Base-by-base conservation (phyloP, 352 stramenopile genomes). In the Pythium diclinum region DNA sequence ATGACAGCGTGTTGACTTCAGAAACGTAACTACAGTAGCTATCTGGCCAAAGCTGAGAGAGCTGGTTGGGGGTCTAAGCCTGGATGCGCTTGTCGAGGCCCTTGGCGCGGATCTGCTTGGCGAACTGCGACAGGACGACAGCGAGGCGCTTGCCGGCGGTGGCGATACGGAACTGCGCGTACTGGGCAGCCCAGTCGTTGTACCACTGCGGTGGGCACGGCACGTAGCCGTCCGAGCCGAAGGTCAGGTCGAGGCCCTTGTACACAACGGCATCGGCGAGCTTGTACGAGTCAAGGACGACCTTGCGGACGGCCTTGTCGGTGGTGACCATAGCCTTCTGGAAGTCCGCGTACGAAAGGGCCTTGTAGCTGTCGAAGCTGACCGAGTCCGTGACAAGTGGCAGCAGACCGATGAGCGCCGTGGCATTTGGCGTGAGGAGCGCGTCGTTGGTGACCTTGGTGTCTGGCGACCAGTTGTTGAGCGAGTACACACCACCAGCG, bases 401-500 rank as follows among this genome's bases (percentile, higher is more conserved):
- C 2, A 63, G 44, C 8, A 71, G 59, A 19, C 19, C 49, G 25
- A 72, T 65, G 49, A 91, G 75, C 61, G 78, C 74, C 6, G 75
- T 77, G 1, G 83, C 83, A 60, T 88, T 82, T 13, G 56, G 32
- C 23, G 60, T 55, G 40, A 83, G 56, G 14, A 17, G 28, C 6
- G 61, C 44, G 32, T 28, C 30, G 42, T 44, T 59, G 17, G 56
- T 46, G 28, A 44, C 16, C 25, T 67, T 67, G 7, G 73, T 51
- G 11, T 59, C 59, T 16, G 56, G 56, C 46, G 62, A 63, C 82
- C 83, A 91, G 63, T 89, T 79, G 69, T 83, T 86, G 32, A 74
- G 75, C 64, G 78, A 81, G 14, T 79, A 68, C 17, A 59, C 49
- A 13, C 83, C 83, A 19, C 74, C 80, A n/a, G 73, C 79, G 10